phyloP scores from a whole-genome alignment of 345 rosid genomes.

The Citrus medica region DNA sequence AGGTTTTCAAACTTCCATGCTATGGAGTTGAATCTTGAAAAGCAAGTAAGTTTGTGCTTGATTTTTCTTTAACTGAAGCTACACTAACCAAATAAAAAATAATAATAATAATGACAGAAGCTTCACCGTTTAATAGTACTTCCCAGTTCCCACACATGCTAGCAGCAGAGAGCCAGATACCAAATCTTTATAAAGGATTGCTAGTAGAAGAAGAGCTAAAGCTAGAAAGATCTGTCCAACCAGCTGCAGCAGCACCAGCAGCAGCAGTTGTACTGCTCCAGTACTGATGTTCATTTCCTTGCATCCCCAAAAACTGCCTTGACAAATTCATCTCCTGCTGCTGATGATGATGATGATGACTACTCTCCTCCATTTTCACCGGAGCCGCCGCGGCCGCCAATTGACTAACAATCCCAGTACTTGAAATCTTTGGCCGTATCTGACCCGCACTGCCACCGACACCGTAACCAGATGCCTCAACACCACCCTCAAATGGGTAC shows the following conservation, averaged over 20 bases:
- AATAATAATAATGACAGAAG: constrained; percentile 2
- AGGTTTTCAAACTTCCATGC: not conserved
- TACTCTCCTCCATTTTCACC: constrained; percentile 60
- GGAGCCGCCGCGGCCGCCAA: constrained; percentile 22
- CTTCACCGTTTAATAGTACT: constrained; percentile 11
- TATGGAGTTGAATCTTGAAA: constrained; percentile 10
- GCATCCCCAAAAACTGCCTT: constrained; percentile 50
- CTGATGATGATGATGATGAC: not conserved
- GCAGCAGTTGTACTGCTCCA: constrained; percentile 22
- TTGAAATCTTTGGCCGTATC: constrained; percentile 36
- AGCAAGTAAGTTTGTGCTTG: constrained; percentile 3
- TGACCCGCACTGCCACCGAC: constrained; percentile 27
- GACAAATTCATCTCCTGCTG: constrained; percentile 38
- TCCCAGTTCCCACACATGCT: not conserved
- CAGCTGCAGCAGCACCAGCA: constrained; percentile 17
- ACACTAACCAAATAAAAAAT: constrained; percentile 15
- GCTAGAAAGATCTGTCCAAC: constrained; percentile 59
- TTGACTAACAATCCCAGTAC: constrained; percentile 24
- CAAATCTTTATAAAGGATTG: constrained; percentile 27
- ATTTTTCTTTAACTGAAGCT: constrained; percentile 24
- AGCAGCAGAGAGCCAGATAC: not conserved
- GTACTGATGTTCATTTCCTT: constrained; percentile 39
- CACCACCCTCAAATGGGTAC: constrained; percentile 43
- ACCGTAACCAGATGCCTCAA: constrained; percentile 30
- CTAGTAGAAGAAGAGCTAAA: constrained; percentile 61